Evolutionary conservation across 805 yeast species (phyloP).

Genomic region (Saturnispora quitensis): DNA sequence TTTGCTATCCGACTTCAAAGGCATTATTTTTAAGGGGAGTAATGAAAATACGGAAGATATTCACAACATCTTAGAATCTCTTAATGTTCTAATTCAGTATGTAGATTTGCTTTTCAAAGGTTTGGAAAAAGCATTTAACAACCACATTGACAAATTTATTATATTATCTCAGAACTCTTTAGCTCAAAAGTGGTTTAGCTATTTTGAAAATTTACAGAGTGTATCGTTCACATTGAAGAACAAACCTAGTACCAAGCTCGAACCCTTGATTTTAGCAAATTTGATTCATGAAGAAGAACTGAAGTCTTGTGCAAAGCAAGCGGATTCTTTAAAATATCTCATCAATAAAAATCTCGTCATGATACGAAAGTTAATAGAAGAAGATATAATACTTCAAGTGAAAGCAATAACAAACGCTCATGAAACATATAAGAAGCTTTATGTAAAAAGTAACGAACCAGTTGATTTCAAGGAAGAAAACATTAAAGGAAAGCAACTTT

Average conservation of each 20-base stretch:
- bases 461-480: constrained; percentile 11
- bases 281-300: constrained; percentile 28
- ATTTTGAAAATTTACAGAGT: constrained; percentile 23
- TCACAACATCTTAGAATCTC: constrained; percentile 38
- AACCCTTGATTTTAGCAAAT: constrained; percentile 23
- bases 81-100: constrained; percentile 44
- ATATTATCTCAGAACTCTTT: constrained; percentile 35
- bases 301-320: constrained; percentile 25
- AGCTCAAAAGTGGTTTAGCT: constrained; percentile 32
- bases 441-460: constrained; percentile 18
- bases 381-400: constrained; percentile 30
- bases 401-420: constrained; percentile 32
- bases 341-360: constrained; percentile 19
- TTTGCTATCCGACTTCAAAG: constrained; percentile 27
- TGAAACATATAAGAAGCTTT: constrained; percentile 32
- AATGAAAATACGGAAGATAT: constrained; percentile 25
- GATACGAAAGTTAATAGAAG: constrained; percentile 29
- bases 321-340: constrained; percentile 15
- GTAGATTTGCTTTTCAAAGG: constrained; percentile 36
- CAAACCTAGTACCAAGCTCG: constrained; percentile 7
- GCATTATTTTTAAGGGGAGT: constrained; percentile 14
- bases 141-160: constrained; percentile 26
- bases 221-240: constrained; percentile 20
- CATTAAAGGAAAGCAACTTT: constrained; percentile 16
- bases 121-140: constrained; percentile 32